These are phyloP conservation scores for Trametes cinnabarina DNA, from an alignment of 768 basidiomycete genomes.

Conservation along the genomic window DNA sequence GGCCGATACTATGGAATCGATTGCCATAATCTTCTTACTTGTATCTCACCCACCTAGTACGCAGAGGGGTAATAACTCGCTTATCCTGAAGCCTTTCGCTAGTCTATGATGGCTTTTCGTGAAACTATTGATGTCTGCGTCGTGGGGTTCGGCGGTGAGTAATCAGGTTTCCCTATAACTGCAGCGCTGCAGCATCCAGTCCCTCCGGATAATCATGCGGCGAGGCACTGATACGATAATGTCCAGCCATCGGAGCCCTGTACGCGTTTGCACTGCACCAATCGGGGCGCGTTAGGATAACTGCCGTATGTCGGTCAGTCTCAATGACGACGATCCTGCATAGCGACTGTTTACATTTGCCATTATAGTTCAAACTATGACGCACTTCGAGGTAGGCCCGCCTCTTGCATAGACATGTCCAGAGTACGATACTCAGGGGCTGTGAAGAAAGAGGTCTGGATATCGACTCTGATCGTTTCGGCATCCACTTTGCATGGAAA, in stretches of 20 bases:
- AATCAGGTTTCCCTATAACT: too few species aligned
- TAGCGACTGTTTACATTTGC: too few species aligned
- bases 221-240: not conserved
- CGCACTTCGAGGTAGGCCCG: conserved; percentile 14
- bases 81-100: not conserved
- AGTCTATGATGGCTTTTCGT: not conserved
- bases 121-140: conserved; percentile 17
- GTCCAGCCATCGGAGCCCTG: conserved; percentile 30
- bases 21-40: too few species aligned
- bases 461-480: conserved; percentile 24
- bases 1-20: too few species aligned
- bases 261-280: conserved; percentile 30
- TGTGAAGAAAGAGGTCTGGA: conserved; percentile 24
- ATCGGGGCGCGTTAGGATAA: conserved; percentile 26
- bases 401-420: too few species aligned
- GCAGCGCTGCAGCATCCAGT: too few species aligned
- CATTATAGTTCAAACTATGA: conserved; percentile 26
- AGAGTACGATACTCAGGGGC: too few species aligned
- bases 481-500: conserved; percentile 19
- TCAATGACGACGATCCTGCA: too few species aligned
- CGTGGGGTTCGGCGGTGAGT: conserved; percentile 26
- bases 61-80: too few species aligned
- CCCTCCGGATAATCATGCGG: too few species aligned
- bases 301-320: conserved; percentile 34
- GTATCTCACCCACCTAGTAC: not conserved